These are phyloP conservation scores for Symbiodinium pilosum DNA, from an alignment of 73 alveolate species.

Conservation along the genomic window DNA sequence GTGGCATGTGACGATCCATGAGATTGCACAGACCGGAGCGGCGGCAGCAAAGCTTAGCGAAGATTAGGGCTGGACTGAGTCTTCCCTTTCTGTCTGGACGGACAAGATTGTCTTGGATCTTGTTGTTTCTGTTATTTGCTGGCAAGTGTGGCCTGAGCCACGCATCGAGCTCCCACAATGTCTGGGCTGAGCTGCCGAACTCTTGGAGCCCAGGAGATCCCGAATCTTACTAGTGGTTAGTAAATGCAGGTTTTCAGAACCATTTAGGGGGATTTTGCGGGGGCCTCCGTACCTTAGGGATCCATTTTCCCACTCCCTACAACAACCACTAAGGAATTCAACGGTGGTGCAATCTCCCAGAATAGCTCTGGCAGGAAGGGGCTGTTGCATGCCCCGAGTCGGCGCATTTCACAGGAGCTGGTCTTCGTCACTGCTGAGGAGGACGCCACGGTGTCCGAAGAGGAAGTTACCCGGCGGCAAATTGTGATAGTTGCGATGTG, in stretches of 20 bases:
- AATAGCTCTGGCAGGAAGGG: background rate
- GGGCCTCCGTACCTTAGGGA: no score
- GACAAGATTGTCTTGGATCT: background rate
- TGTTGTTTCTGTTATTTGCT: background rate
- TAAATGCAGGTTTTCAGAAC: no score
- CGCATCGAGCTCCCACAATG: background rate
- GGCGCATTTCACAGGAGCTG: background rate
- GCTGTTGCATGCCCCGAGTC: background rate
- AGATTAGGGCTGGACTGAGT: constrained; percentile 51
- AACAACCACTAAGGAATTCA: background rate
- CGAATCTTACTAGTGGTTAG: no score
- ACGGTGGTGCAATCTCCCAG: background rate
- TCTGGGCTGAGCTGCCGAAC: no score
- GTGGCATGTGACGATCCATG: background rate
- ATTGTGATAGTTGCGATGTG: no score
- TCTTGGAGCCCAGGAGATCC: no score
- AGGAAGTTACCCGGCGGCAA: constrained; percentile 38
- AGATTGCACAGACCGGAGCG: background rate
- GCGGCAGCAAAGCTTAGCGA: background rate
- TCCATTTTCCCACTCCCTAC: background rate
- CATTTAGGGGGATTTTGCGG: no score
- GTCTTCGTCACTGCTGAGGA: background rate
- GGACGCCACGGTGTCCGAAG: background rate
- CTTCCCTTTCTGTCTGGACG: background rate
- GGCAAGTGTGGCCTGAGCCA: background rate